Conservation (phyloP, 1,284 basidiomycete species). For the Fomitopsis palustris region DNA sequence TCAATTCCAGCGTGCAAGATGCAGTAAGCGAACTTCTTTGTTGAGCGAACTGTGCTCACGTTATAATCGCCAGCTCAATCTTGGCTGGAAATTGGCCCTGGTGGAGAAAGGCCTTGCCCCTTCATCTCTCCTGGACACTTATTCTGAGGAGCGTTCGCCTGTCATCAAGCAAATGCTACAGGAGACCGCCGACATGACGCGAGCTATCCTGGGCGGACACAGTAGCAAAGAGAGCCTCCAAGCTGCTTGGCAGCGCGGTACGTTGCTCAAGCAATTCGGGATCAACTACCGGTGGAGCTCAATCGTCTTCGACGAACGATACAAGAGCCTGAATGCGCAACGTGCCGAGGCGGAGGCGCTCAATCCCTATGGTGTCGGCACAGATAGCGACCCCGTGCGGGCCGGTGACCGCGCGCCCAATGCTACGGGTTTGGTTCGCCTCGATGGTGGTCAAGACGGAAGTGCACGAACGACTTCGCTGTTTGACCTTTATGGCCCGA, state of each 20-base stretch:
- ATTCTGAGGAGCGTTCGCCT: constrained; percentile 25
- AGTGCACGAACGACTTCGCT: constrained; percentile 2
- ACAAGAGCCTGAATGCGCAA: neutral
- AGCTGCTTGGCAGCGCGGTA: constrained; percentile 6
- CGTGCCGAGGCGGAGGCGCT: constrained; percentile 16
- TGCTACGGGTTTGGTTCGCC: constrained; percentile 30
- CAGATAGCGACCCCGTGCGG: constrained; percentile 19
- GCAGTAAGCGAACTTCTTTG: neutral
- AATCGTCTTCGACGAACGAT: constrained; percentile 37
- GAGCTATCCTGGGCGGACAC: neutral
- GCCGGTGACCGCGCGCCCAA: constrained; percentile 47
- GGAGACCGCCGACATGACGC: constrained; percentile 9
- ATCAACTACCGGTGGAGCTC: constrained; percentile 45
- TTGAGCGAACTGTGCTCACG: neutral
- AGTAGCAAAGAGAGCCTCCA: neutral
- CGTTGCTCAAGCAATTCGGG: constrained; percentile 36
- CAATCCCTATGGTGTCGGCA: constrained; percentile 14
- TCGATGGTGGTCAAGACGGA: neutral
- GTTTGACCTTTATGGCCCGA: constrained; percentile 14
- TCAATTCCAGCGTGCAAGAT: constrained; percentile 11
- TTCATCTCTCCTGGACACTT: constrained; percentile 21
- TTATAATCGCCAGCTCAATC: constrained; percentile 22
- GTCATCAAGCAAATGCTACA: constrained; percentile 25
- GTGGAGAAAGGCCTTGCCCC: constrained; percentile 24
- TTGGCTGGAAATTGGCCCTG: constrained; percentile 31